Evolutionary conservation across 75 land plant genomes (phyloP).

Genomic region (Chamaecyparis obtusa): DNA sequence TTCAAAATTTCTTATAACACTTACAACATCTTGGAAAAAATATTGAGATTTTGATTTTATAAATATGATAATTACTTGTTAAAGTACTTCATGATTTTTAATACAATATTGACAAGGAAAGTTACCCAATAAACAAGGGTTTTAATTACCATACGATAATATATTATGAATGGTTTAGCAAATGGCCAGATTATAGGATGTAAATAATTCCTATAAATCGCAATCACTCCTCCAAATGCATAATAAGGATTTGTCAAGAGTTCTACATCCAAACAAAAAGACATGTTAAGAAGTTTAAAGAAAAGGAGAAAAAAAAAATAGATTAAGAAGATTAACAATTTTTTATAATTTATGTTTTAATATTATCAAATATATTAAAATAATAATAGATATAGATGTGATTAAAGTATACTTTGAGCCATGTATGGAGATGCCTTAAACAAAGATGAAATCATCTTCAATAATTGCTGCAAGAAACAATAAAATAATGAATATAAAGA

Average conservation of each 20-base stretch:
- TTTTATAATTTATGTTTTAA: too few relatives aligned
- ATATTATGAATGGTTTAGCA: not conserved
- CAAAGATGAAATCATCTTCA: not conserved
- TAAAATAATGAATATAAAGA: not conserved
- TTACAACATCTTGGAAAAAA: too few relatives aligned
- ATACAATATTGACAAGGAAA: not conserved
- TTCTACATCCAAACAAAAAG: not conserved
- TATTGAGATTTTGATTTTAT: too few relatives aligned
- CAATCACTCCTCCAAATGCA: not conserved
- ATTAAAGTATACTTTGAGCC: not conserved
- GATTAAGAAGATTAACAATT: too few relatives aligned
- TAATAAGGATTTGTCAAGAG: not conserved
- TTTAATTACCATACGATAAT: not conserved
- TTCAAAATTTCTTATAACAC: too few relatives aligned
- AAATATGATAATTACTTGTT: not conserved
- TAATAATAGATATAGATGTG: not conserved
- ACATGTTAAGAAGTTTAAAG: too few relatives aligned
- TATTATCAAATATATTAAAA: too few relatives aligned
- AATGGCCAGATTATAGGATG: not conserved
- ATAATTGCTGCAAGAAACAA: not conserved
- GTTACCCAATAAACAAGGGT: not conserved
- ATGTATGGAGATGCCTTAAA: not conserved
- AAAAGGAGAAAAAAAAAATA: too few relatives aligned
- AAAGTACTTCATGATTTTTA: not conserved
- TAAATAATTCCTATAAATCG: not conserved